A percentile compares a stretch with the other conserved stretches of the same genome.
Evolutionary conservation across 2,329 filamentous ascomycete species (phyloP).

Genomic region (Dendrostoma leiphaemia): DNA sequence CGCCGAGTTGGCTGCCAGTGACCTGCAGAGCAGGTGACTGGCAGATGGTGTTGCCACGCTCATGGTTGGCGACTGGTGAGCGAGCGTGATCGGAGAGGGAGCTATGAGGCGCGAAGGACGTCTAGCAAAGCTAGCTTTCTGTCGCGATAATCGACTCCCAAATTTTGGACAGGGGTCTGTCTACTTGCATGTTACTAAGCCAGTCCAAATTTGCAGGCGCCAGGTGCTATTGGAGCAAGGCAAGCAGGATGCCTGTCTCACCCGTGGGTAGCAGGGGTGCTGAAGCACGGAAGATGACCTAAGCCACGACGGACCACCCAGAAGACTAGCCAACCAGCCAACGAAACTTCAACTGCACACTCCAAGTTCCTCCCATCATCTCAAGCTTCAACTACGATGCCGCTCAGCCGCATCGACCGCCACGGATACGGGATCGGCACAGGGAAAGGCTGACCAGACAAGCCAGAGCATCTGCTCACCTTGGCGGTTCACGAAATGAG

Average conservation of each 20-base stretch:
- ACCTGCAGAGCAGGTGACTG: constrained; percentile 51
- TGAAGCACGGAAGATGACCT: too few species aligned
- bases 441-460: background rate
- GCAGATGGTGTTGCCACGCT: constrained; percentile 51
- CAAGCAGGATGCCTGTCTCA: too few species aligned
- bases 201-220: too few species aligned
- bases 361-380: background rate
- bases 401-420: too few species aligned
- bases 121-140: background rate
- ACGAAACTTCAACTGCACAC: constrained; percentile 17
- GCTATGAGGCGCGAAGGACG: constrained; percentile 2
- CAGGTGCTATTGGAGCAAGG: background rate
- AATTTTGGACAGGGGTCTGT: constrained; percentile 16
- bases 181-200: constrained; percentile 13
- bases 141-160: constrained; percentile 6
- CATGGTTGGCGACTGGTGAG: constrained; percentile 39
- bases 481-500: background rate
- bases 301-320: too few species aligned
- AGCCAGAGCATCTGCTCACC: background rate
- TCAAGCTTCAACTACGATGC: too few species aligned
- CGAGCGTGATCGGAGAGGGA: constrained; percentile 17
- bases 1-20: constrained; percentile 37
- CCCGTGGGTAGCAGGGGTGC: too few species aligned
- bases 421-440: background rate
- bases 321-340: too few species aligned